Percentiles rank a stretch among this genome's conserved stretches.
phyloP scores from a whole-genome alignment of 2,329 filamentous ascomycete species.

The Colletotrichum cereale region DNA sequence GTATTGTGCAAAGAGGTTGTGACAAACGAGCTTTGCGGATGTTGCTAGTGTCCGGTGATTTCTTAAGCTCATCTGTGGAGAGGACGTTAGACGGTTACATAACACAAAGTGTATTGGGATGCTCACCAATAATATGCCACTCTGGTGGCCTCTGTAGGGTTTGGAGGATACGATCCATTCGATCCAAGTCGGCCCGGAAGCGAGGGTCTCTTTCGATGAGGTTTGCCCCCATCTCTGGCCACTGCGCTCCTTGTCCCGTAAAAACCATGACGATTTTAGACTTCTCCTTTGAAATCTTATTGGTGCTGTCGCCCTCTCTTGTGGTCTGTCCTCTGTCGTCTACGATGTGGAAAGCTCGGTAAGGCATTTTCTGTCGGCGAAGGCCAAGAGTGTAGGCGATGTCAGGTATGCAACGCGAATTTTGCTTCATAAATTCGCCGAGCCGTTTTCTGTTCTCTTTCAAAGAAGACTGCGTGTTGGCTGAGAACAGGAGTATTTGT shows the following conservation, averaged over 20 bases:
- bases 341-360: constrained; percentile 35
- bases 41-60: not conserved
- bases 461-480: not conserved
- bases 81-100: not conserved
- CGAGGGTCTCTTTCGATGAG: constrained; percentile 41
- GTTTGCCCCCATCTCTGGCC: constrained; percentile 54
- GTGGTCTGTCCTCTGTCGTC: not conserved
- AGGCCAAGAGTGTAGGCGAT: constrained; percentile 39
- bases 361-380: constrained; percentile 34
- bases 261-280: constrained; percentile 47
- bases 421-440: not conserved
- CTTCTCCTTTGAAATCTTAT: constrained; percentile 47
- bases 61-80: constrained; percentile 2
- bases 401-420: constrained; percentile 11
- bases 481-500: not conserved
- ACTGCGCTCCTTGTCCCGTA: constrained; percentile 61
- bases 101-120: not conserved
- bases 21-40: constrained; percentile 24
- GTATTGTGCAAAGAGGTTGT: constrained; percentile 47
- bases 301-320: not conserved
- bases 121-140: constrained; percentile 14
- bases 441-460: not conserved
- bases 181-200: constrained; percentile 30
- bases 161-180: constrained; percentile 33
- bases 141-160: not conserved